phyloP scores from a whole-genome alignment of 139 green algal genomes.

The Parachlorella kessleri region DNA sequence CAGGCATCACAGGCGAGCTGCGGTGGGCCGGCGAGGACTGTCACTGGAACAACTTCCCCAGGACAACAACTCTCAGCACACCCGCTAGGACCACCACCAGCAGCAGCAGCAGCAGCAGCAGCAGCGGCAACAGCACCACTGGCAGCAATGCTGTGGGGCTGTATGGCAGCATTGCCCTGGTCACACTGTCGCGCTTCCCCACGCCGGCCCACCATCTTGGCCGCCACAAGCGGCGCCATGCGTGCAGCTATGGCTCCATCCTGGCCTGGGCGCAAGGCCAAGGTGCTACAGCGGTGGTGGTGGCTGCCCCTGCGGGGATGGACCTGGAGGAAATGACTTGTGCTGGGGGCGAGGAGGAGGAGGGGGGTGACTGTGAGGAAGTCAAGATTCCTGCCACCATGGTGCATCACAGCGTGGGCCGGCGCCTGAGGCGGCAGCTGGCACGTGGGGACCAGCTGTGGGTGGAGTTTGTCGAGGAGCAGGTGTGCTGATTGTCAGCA shows the following conservation, averaged over 20 bases:
- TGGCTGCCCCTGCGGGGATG: constrained; percentile 5
- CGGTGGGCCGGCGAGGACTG: neutral
- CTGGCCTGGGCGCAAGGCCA: neutral
- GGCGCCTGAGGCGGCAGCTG: neutral
- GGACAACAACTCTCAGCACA: too few relatives aligned
- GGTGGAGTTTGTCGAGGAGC: constrained; percentile 10
- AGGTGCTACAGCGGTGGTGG: constrained; percentile 16
- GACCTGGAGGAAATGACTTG: constrained; percentile 28
- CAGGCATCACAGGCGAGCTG: neutral
- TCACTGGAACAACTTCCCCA: neutral
- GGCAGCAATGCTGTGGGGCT: too few relatives aligned
- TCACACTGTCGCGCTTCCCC: neutral
- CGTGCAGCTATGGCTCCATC: neutral
- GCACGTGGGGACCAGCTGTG: neutral
- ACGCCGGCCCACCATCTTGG: too few relatives aligned
- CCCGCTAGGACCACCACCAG: too few relatives aligned
- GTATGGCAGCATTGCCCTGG: constrained; percentile 7
- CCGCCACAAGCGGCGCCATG: neutral
- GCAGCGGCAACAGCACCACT: neutral
- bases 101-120: neutral
- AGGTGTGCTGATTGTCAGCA: too few relatives aligned
- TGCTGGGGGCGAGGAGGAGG: constrained; percentile 10
- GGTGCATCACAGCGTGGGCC: constrained; percentile 2
- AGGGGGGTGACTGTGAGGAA: neutral
- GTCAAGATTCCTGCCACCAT: constrained; percentile 30